These are phyloP conservation scores for Suillus hirtellus DNA, from an alignment of 768 basidiomycete species.

Conservation along the genomic window DNA sequence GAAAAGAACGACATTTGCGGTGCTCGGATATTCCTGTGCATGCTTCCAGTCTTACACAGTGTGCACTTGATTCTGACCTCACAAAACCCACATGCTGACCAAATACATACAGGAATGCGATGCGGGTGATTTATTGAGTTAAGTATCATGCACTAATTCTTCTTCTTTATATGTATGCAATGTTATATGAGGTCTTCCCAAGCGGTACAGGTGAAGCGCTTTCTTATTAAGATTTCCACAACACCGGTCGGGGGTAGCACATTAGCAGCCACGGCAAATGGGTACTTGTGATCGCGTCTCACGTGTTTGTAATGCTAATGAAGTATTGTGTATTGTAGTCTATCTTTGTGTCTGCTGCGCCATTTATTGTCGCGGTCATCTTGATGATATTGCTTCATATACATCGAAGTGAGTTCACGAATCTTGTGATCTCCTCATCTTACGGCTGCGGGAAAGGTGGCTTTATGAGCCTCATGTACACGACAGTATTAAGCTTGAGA, in stretches of 20 bases:
- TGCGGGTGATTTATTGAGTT: constrained; percentile 17
- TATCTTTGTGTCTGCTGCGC: constrained; percentile 46
- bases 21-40: constrained; percentile 46
- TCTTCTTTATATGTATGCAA: constrained; percentile 44
- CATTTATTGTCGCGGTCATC: constrained; percentile 43
- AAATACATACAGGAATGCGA: constrained; percentile 34
- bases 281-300: constrained; percentile 23
- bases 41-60: constrained; percentile 44
- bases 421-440: neutral
- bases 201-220: constrained; percentile 57
- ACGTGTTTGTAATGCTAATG: neutral
- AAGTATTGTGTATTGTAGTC: constrained; percentile 23
- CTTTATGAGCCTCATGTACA: neutral
- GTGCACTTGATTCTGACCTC: constrained; percentile 16
- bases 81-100: constrained; percentile 1
- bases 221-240: constrained; percentile 47
- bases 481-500: neutral
- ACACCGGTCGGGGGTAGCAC: constrained; percentile 33
- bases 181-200: constrained; percentile 59
- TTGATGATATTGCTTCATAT: constrained; percentile 45
- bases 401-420: constrained; percentile 37
- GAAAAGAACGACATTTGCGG: constrained; percentile 37
- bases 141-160: constrained; percentile 6
- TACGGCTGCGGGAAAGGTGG: constrained; percentile 27
- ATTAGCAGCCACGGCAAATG: constrained; percentile 35